Conservation (phyloP, 495 filamentous ascomycete species). For the Aspergillus olivimuriae region DNA sequence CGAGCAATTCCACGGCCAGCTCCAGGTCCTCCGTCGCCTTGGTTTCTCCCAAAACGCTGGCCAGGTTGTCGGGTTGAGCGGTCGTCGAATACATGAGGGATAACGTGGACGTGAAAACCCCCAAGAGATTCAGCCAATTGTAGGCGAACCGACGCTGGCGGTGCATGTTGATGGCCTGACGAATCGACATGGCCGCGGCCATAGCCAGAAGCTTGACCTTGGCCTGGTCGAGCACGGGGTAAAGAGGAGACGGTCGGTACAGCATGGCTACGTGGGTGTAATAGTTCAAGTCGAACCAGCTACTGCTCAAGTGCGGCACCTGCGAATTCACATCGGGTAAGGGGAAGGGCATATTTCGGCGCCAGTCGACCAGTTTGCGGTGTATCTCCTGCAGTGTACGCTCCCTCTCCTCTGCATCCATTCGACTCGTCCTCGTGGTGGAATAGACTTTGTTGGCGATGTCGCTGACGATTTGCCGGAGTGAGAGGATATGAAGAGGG, state of each 20-base stretch:
- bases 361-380: slow-evolving; percentile 29
- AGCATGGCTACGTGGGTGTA: slow-evolving; percentile 33
- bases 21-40: slow-evolving; percentile 28
- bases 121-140: slow-evolving; percentile 36
- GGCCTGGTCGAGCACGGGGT: slow-evolving; percentile 19
- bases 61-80: slow-evolving; percentile 20
- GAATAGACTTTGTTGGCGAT: slow-evolving; percentile 26
- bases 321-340: slow-evolving; percentile 27
- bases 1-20: slow-evolving; percentile 24
- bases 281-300: slow-evolving; percentile 39
- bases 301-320: slow-evolving; percentile 32
- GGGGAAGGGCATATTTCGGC: slow-evolving; percentile 36
- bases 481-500: slow-evolving; percentile 30
- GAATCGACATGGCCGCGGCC: slow-evolving; percentile 30
- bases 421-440: slow-evolving; percentile 2
- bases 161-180: slow-evolving; percentile 30
- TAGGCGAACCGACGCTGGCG: slow-evolving; percentile 31
- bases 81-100: slow-evolving; percentile 35
- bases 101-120: slow-evolving; percentile 28
- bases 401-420: slow-evolving; percentile 17
- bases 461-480: slow-evolving; percentile 30
- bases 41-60: slow-evolving; percentile 13
- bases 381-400: slow-evolving; percentile 24
- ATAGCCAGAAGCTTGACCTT: slow-evolving; percentile 26
- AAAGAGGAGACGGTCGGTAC: slow-evolving; percentile 31